phyloP scores from a whole-genome alignment of 2,329 filamentous ascomycete genomes.

The Scorias spongiosa region DNA sequence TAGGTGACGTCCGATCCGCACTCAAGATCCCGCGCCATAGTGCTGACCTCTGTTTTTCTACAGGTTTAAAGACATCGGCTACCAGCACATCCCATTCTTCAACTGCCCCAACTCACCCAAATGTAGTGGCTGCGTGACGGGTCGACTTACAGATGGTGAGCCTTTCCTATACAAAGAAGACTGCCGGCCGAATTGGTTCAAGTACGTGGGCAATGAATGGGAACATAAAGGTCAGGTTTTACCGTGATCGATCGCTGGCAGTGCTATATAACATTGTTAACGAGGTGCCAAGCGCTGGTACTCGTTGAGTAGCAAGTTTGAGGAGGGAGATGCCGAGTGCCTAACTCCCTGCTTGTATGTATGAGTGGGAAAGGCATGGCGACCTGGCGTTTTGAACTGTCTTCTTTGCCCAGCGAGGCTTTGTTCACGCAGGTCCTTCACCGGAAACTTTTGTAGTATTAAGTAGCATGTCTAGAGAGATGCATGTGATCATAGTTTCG shows the following conservation, averaged over 20 bases:
- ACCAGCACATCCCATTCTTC: constrained; percentile 96
- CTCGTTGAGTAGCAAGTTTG: too few species aligned
- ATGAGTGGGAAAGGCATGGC: too few species aligned
- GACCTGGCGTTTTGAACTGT: too few species aligned
- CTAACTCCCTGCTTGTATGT: too few species aligned
- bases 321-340: too few species aligned
- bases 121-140: constrained; percentile 74
- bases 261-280: too few species aligned
- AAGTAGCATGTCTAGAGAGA: too few species aligned
- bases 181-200: constrained; percentile 94
- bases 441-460: too few species aligned
- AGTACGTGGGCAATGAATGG: constrained; percentile 56
- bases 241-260: neutral
- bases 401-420: too few species aligned
- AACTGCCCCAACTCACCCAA: constrained; percentile 97
- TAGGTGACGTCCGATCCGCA: constrained; percentile 31
- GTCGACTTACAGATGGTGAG: constrained; percentile 79
- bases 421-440: too few species aligned
- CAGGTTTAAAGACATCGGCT: constrained; percentile 98
- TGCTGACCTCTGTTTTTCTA: constrained; percentile 1
- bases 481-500: too few species aligned
- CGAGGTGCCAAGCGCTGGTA: too few species aligned
- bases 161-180: constrained; percentile 77
- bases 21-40: neutral
- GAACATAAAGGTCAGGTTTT: neutral